Conservation (phyloP, 2,329 filamentous ascomycete species). For the Didymella pomorum region DNA sequence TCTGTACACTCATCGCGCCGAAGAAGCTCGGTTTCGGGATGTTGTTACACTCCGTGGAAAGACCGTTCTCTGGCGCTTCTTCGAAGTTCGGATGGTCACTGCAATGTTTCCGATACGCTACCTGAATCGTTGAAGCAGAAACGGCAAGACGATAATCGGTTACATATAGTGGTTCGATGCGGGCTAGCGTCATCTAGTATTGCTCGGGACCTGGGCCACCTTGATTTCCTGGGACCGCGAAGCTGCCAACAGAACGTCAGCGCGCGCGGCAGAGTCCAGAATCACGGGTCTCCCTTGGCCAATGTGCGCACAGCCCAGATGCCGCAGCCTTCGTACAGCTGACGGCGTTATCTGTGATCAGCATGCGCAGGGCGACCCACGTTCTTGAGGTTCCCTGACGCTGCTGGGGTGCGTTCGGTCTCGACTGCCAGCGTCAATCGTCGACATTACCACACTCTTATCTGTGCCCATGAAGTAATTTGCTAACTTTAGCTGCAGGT, state of each 20-base stretch:
- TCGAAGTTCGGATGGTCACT: background rate
- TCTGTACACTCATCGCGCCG: background rate
- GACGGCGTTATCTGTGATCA: slow-evolving; percentile 14
- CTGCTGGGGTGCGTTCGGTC: slow-evolving; percentile 4
- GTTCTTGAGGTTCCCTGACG: slow-evolving; percentile 6
- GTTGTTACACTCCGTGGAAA: background rate
- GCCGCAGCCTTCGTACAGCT: slow-evolving; percentile 9
- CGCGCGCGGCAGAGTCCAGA: slow-evolving; percentile 19
- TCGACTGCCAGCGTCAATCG: slow-evolving; percentile 11
- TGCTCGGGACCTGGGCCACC: background rate
- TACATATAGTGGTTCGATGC: background rate
- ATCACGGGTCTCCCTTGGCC: slow-evolving; percentile 4
- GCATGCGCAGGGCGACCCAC: slow-evolving; percentile 10
- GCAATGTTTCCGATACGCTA: slow-evolving; percentile 13
- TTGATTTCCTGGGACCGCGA: slow-evolving; percentile 4
- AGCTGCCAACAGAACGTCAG: slow-evolving; percentile 15
- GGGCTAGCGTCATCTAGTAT: slow-evolving; percentile 11
- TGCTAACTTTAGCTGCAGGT: slow-evolving; percentile 17
- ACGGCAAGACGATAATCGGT: slow-evolving; percentile 14
- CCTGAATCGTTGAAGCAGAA: slow-evolving; percentile 3
- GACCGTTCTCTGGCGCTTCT: background rate
- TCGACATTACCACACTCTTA: slow-evolving; percentile 9
- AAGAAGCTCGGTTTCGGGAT: background rate
- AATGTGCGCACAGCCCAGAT: slow-evolving; percentile 12
- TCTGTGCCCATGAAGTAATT: slow-evolving; percentile 7